These are phyloP conservation scores for Diaporthe sp. DNA, from an alignment of 2,329 filamentous ascomycete species.

Conservation along the genomic window DNA sequence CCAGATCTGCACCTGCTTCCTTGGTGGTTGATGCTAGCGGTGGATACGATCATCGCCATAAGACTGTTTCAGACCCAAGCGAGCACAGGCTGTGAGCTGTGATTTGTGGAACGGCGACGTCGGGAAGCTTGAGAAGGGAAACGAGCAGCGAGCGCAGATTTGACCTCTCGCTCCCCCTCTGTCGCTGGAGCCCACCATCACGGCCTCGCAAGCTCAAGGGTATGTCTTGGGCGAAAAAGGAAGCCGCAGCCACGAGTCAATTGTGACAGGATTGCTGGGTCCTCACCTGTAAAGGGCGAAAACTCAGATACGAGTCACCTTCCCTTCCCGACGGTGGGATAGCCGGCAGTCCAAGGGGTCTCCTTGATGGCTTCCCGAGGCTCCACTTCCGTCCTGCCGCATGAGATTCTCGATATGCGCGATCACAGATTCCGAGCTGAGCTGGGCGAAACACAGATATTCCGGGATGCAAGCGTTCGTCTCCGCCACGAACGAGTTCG, in stretches of 20 bases:
- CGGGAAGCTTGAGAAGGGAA: slow-evolving; percentile 24
- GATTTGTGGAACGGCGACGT: slow-evolving; percentile 38
- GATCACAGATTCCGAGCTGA: slow-evolving; percentile 32
- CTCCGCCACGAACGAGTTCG: slow-evolving; percentile 18
- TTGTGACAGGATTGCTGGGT: slow-evolving; percentile 19
- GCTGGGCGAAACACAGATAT: slow-evolving; percentile 28
- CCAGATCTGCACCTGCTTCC: slow-evolving; percentile 23
- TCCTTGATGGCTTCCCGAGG: slow-evolving; percentile 35
- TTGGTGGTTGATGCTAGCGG: not conserved
- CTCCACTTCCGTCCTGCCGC: slow-evolving; percentile 32
- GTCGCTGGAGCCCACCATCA: not conserved
- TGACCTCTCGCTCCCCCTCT: not conserved
- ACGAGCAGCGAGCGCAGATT: slow-evolving; percentile 23
- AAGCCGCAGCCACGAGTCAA: slow-evolving; percentile 31
- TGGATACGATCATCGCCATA: slow-evolving; percentile 37
- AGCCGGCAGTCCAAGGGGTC: slow-evolving; percentile 25
- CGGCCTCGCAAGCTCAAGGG: slow-evolving; percentile 17
- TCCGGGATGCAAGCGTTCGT: slow-evolving; percentile 29
- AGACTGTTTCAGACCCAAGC: slow-evolving; percentile 42
- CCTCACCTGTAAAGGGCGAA: slow-evolving; percentile 12
- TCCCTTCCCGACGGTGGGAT: not conserved
- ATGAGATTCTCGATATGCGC: slow-evolving; percentile 33
- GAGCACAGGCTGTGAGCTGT: slow-evolving; percentile 34
- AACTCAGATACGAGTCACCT: slow-evolving; percentile 36
- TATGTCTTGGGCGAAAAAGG: slow-evolving; percentile 19